Conservation (phyloP, 345 rosid genomes). For the Camelina laxa region DNA sequence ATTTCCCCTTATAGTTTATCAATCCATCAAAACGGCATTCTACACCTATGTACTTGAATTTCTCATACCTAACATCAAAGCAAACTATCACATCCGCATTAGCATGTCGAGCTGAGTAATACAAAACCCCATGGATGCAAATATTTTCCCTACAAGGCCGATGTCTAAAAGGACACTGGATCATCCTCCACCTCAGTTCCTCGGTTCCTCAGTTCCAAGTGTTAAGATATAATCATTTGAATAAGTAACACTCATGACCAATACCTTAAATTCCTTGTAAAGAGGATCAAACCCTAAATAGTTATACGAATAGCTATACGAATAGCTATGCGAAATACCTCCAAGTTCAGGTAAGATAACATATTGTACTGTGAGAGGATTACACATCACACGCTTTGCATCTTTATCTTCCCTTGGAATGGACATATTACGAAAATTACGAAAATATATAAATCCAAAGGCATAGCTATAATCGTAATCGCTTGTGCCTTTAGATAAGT, state of each 20-base stretch:
- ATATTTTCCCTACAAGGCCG: not conserved
- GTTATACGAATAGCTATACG: not conserved
- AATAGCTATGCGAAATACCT: no score
- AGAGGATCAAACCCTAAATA: slow-evolving; percentile 3
- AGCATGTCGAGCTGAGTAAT: not conserved
- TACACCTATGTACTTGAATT: not conserved
- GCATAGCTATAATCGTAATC: not conserved
- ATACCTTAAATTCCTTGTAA: not conserved
- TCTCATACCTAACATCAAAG: not conserved
- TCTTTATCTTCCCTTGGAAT: not conserved
- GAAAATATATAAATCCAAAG: not conserved
- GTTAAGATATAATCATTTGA: not conserved
- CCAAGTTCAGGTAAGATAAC: not conserved
- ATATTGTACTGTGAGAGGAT: not conserved
- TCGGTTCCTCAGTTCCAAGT: not conserved
- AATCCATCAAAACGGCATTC: no score
- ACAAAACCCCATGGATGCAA: not conserved
- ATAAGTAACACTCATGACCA: not conserved
- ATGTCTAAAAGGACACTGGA: not conserved
- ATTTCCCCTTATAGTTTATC: slow-evolving; percentile 5
- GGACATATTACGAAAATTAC: not conserved
- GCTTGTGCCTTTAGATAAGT: not conserved
- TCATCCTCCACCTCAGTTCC: not conserved
- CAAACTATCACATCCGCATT: not conserved
- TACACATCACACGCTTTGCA: not conserved